Evolutionary conservation across 352 stramenopile genomes (phyloP), one percentile per base, ranked within the genome.

Genomic region (Phytophthora kernoviae): DNA sequence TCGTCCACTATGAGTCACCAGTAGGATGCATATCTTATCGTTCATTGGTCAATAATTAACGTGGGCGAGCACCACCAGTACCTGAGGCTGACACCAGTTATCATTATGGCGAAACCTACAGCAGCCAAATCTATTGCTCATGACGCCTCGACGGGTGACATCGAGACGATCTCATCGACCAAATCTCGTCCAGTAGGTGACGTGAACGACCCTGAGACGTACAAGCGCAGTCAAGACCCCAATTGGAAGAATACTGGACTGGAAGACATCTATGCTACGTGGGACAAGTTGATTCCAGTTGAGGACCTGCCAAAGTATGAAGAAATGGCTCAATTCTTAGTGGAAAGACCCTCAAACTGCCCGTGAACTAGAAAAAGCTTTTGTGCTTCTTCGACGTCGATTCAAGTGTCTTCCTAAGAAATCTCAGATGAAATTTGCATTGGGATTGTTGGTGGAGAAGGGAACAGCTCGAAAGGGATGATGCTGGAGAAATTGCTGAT

Each of bases 391-490:
- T 21, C 85, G 91, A 24, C 84, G 88, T 27, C 54, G 80, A 73
- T 92, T 93, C 73, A 97, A 97, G 75, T 93, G 84, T 49, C 65
- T 94, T 21, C 90, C 92, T 15, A 96, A 94, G 73, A 97, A 97
- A 69, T 96, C 90, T 32, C 81, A 97, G 44, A 87, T 97, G 75
- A 93, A 94, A 53, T 94, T 94, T 53, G 80, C 88, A n/a, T 67
- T 90, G 50, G 91, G 76, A 56, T 66, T 84, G 49, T 72, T 96
- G 34, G 75, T 94, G 40, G 71, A 94, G 73, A 72, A 88, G 20
- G 82, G 74, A 22, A 57, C 73, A 10, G 72, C 81, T 5, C 65
- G 73, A 0, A 66, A 64, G 33, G 78, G 82, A 10, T 92, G 30
- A 54, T 62, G 48, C 71, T 97, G 7, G 81, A 96, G 61, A 77